Conservation (phyloP, 164 flowering plant genomes). For the Echeveria elegans region DNA sequence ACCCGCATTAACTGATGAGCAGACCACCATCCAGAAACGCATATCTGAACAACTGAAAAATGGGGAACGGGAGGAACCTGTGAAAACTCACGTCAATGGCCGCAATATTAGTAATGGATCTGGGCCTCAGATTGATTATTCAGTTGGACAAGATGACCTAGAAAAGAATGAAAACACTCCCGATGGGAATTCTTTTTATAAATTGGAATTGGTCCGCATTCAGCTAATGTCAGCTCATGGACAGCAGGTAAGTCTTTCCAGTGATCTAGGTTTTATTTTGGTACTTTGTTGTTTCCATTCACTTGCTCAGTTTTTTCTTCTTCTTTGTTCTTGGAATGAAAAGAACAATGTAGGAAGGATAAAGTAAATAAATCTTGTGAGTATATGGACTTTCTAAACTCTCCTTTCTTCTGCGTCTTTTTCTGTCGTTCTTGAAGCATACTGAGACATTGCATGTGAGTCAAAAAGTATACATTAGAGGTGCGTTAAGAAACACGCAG, state of each 20-base stretch:
- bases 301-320: not conserved
- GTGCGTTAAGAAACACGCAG: not conserved
- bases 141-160: constrained; percentile 31
- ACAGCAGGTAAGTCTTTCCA: constrained; percentile 34
- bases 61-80: constrained; percentile 16
- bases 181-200: constrained; percentile 63
- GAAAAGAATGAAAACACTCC: constrained; percentile 31
- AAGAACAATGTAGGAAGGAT: not conserved
- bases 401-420: not conserved
- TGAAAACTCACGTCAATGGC: constrained; percentile 25
- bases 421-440: not conserved
- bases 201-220: constrained; percentile 72
- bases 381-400: not conserved
- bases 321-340: not conserved
- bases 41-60: constrained; percentile 23
- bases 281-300: not conserved
- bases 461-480: not conserved
- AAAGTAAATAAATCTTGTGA: not conserved
- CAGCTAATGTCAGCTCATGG: constrained; percentile 64
- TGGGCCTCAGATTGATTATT: constrained; percentile 29
- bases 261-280: not conserved
- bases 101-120: constrained; percentile 20
- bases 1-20: constrained; percentile 67
- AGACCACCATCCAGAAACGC: constrained; percentile 44
- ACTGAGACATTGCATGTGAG: not conserved